These are phyloP conservation scores for Helianthus tuberosus DNA, from an alignment of 129 eudicot species.

Conservation along the genomic window DNA sequence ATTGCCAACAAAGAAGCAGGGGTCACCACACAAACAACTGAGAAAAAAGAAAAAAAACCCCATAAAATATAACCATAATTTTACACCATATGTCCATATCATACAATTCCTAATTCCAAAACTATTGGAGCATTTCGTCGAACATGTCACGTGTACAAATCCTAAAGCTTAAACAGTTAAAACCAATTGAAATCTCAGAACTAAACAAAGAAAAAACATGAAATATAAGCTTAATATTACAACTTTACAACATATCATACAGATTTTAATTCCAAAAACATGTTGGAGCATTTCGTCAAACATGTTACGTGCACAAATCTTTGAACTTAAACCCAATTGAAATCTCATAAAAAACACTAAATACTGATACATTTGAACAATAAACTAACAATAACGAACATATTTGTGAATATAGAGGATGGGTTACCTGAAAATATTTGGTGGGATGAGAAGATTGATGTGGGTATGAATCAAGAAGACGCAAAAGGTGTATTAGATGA, in stretches of 20 bases:
- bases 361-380: no score
- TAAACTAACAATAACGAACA: neutral
- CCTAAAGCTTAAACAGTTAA: constrained; percentile 22
- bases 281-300: neutral
- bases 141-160: neutral
- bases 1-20: constrained; percentile 53
- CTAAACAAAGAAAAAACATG: no score
- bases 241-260: no score
- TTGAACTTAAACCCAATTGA: constrained; percentile 13
- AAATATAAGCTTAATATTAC: no score
- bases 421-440: constrained; percentile 19
- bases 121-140: neutral
- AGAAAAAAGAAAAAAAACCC: neutral
- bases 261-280: constrained; percentile 1
- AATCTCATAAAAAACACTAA: no score
- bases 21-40: constrained; percentile 14
- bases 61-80: neutral
- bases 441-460: neutral
- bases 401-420: neutral
- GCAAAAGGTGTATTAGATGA: neutral
- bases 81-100: neutral
- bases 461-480: constrained; percentile 26
- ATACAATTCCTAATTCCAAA: constrained; percentile 8
- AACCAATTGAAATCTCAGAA: neutral
- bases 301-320: constrained; percentile 2